Evolutionary conservation across 805 yeast species (phyloP), one percentile per base, ranked within the genome.

Genomic region (Schizosaccharomyces pombe): DNA sequence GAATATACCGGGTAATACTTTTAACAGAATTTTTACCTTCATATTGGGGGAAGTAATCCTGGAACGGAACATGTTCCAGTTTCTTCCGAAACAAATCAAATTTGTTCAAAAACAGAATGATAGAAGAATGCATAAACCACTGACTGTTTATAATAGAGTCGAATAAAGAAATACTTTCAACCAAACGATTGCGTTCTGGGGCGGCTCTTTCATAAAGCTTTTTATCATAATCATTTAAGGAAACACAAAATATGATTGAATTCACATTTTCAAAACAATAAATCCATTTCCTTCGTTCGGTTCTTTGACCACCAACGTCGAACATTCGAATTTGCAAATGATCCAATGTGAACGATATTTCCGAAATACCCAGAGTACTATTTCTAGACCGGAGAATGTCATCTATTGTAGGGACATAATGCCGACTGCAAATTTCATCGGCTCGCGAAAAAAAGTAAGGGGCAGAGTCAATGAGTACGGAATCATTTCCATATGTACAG

Each of bases 221-320:
- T 67, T 86, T 95, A 65, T 87, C 95, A 63, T 87, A 87, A 64
- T 87, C 96, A 1, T 89, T 79, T 55, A 87, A 67, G 0, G 96
- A 86, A 24, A 86, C 95, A 66, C 95, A 86, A 64, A 86, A 87
- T 57, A 87, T 84, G 53, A 87, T 81, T 52, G 83, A 72, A 0
- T 95, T 82, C 33, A 87, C 95, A 61, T 86, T 85, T 65, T 86
- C 95, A 62, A 91, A 91, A 63, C 95, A 85, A 67, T 91, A 93
- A 58, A 91, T 86, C 98, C 98, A 91, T 67, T 91, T 89, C 63
- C 83, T 84, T 55, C 98, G 78, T 69, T 91, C 98, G 2, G 93
- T 79, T 61, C 98, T 73, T 67, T 91, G 98, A 1, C 96, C 96
- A 58, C 96, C 96, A 52, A 87, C 95, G 65, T 87, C 96, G 62